A percentile compares a stretch with the other conserved stretches of the same genome.
Conservation (phyloP, 2,329 filamentous ascomycete genomes). For the Botrytis byssoidea region DNA sequence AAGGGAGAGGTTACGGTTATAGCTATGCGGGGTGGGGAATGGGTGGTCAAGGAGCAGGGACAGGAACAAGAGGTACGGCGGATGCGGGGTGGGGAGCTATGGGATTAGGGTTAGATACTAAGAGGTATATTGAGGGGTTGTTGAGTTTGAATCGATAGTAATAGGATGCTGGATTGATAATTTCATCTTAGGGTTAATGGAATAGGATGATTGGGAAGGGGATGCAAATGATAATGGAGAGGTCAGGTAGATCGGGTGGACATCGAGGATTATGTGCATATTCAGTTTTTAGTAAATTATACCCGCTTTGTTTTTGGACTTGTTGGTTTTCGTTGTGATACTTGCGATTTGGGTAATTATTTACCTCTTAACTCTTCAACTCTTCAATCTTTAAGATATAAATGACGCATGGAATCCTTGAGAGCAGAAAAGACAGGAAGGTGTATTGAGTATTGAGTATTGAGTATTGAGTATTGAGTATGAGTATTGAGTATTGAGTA, state of each 20-base stretch:
- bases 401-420: too few relatives aligned
- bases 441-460: too few relatives aligned
- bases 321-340: not conserved
- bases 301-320: not conserved
- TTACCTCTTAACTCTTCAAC: too few relatives aligned
- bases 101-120: slow-evolving; percentile 74
- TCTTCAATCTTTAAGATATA: too few relatives aligned
- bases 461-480: too few relatives aligned
- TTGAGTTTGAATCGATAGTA: slow-evolving; percentile 52
- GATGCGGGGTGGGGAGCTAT: not conserved
- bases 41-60: slow-evolving; percentile 62
- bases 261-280: not conserved
- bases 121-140: slow-evolving; percentile 70
- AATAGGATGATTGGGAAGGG: not conserved
- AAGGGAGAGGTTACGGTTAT: slow-evolving; percentile 26
- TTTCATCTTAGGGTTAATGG: not conserved
- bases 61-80: slow-evolving; percentile 14
- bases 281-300: not conserved
- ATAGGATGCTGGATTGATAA: not conserved
- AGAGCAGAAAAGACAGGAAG: too few relatives aligned
- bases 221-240: not conserved
- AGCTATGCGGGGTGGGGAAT: slow-evolving; percentile 44
- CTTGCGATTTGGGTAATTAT: not conserved
- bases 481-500: too few relatives aligned
- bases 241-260: not conserved